Evolutionary conservation across 2,329 filamentous ascomycete species (phyloP).

Genomic region (Massarina eburnea): DNA sequence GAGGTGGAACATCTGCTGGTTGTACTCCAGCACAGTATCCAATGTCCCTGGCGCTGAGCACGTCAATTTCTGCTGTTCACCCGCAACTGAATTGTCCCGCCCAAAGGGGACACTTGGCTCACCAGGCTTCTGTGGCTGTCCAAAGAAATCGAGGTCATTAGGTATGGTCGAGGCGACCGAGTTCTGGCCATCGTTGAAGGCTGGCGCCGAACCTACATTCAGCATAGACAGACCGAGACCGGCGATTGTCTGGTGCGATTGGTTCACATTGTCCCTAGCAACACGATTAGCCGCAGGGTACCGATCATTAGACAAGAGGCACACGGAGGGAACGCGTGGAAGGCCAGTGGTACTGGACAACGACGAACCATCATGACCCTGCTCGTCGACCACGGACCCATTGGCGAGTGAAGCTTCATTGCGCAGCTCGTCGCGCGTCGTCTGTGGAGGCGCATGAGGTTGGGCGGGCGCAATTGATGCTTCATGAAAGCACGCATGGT

Average conservation of each 20-base stretch:
- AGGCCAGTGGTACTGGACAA: slow-evolving; percentile 37
- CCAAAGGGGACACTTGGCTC: slow-evolving; percentile 20
- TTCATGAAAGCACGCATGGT: slow-evolving; percentile 60
- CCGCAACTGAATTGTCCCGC: slow-evolving; percentile 21
- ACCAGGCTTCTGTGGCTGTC: slow-evolving; percentile 14
- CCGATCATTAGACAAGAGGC: slow-evolving; percentile 39
- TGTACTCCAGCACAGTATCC: slow-evolving; percentile 31
- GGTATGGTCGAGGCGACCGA: slow-evolving; percentile 35
- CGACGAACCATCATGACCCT: slow-evolving; percentile 26
- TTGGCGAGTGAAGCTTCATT: slow-evolving; percentile 20
- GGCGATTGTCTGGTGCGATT: slow-evolving; percentile 24
- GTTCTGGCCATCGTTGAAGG: slow-evolving; percentile 26
- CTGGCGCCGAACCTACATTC: slow-evolving; percentile 23
- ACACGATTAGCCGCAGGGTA: slow-evolving; percentile 26
- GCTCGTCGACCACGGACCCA: slow-evolving; percentile 20
- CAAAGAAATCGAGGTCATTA: slow-evolving; percentile 23
- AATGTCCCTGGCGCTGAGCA: slow-evolving; percentile 23
- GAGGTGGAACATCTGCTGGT: slow-evolving; percentile 35
- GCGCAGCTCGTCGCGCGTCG: slow-evolving; percentile 8
- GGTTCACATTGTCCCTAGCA: slow-evolving; percentile 21
- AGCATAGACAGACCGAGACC: slow-evolving; percentile 40
- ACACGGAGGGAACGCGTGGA: slow-evolving; percentile 41
- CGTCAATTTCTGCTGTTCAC: slow-evolving; percentile 13
- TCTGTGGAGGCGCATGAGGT: slow-evolving; percentile 8
- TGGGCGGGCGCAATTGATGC: slow-evolving; percentile 11